These are phyloP conservation scores for Hydnum rufescens DNA, from an alignment of 768 basidiomycete species.

Conservation along the genomic window DNA sequence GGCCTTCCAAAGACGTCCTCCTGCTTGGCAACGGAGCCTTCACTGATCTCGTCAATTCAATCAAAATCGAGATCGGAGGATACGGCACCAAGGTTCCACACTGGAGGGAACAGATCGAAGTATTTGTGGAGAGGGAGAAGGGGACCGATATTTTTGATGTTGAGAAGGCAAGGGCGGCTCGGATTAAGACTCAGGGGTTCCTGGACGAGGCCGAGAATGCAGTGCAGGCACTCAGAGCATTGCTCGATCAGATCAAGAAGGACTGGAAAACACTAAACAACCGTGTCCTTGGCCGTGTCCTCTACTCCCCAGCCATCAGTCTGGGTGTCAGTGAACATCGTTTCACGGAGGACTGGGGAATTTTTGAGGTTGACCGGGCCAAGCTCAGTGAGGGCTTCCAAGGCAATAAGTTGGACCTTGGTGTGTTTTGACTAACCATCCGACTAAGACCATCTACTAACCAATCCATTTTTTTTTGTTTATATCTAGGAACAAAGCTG, in stretches of 20 bases:
- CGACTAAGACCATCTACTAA: conserved; percentile 4
- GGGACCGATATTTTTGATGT: background rate
- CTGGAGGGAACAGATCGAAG: conserved; percentile 3
- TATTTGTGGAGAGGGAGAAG: background rate
- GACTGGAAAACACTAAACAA: conserved; percentile 14
- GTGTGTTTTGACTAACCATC: conserved; percentile 11
- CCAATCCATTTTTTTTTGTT: conserved; percentile 9
- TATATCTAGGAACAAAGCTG: conserved; percentile 17
- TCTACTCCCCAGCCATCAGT: conserved; percentile 13
- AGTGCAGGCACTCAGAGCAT: conserved; percentile 11
- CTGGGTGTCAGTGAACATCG: conserved; percentile 6
- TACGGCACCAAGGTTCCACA: conserved; percentile 2
- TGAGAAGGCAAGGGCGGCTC: conserved; percentile 6
- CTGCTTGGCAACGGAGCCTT: conserved; percentile 11
- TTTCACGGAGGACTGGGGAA: conserved; percentile 15
- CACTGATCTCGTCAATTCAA: conserved; percentile 7
- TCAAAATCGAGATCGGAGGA: conserved; percentile 5
- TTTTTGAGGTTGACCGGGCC: conserved; percentile 10
- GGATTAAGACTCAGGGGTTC: conserved; percentile 6
- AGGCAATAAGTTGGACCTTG: conserved; percentile 15
- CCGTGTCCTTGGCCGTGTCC: conserved; percentile 15
- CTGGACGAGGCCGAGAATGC: conserved; percentile 8
- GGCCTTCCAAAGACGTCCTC: conserved; percentile 6
- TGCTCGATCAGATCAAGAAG: conserved; percentile 11
- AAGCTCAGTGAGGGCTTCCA: conserved; percentile 9